Evolutionary conservation across 2,329 filamentous ascomycete genomes (phyloP).

Genomic region (Juglanconis juglandina): DNA sequence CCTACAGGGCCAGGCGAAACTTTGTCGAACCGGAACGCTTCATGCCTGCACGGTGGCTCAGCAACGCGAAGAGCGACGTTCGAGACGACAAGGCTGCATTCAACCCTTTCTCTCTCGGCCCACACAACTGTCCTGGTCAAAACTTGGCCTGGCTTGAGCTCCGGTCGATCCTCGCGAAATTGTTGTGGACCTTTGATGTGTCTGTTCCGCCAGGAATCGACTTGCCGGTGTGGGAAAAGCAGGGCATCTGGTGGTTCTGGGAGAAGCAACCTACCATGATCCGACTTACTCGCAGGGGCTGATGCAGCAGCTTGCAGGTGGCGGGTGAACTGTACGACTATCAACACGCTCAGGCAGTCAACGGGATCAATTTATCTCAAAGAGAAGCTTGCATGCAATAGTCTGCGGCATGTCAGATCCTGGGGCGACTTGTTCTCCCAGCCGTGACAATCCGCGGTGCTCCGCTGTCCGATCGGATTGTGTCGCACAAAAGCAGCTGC

Average conservation of each 20-base stretch:
- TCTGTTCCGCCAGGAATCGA: neutral
- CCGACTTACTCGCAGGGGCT: slow-evolving; percentile 1
- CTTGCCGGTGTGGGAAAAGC: slow-evolving; percentile 4
- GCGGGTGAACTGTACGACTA: neutral
- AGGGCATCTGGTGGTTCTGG: slow-evolving; percentile 10
- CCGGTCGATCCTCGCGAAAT: slow-evolving; percentile 1
- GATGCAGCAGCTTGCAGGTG: too few relatives aligned
- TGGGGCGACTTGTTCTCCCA: too few relatives aligned
- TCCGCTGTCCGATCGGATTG: too few relatives aligned
- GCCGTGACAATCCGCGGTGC: too few relatives aligned
- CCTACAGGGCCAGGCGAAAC: slow-evolving; percentile 5
- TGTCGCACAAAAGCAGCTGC: too few relatives aligned
- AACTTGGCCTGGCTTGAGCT: slow-evolving; percentile 8
- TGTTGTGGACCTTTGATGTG: slow-evolving; percentile 3
- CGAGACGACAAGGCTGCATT: slow-evolving; percentile 1
- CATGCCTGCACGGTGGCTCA: slow-evolving; percentile 4
- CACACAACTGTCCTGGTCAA: slow-evolving; percentile 8
- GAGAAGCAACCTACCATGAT: slow-evolving; percentile 4
- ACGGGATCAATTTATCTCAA: neutral
- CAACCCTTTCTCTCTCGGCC: slow-evolving; percentile 5
- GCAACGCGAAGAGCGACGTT: neutral
- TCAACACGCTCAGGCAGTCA: neutral
- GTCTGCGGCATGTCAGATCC: too few relatives aligned
- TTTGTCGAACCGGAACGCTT: slow-evolving; percentile 7
- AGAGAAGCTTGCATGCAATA: too few relatives aligned